Conservation (phyloP, 495 filamentous ascomycete species). For the Pyrenula massariospora region DNA sequence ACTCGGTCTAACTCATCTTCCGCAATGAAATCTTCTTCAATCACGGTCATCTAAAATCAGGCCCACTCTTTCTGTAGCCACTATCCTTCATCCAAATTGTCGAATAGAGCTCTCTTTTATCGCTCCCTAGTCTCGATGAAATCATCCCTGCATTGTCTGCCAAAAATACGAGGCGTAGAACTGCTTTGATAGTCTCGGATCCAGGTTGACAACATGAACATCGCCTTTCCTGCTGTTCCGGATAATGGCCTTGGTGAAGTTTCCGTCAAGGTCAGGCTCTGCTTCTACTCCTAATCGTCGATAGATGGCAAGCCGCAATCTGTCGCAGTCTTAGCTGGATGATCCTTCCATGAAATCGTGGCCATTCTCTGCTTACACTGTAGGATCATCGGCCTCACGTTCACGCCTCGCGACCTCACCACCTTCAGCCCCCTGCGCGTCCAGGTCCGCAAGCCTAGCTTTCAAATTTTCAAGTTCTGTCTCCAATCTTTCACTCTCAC, state of each 20-base stretch:
- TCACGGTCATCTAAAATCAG: no score
- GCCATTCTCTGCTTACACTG: slow-evolving; percentile 20
- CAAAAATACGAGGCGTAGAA: slow-evolving; percentile 97
- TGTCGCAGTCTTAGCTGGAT: slow-evolving; percentile 16
- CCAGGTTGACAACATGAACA: slow-evolving; percentile 89
- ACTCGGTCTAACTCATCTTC: no score
- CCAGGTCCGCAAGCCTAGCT: slow-evolving; percentile 65
- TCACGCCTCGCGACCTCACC: slow-evolving; percentile 40
- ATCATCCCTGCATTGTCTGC: slow-evolving; percentile 56
- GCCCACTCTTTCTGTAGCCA: no score
- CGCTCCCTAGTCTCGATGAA: no score
- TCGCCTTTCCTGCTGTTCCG: slow-evolving; percentile 80
- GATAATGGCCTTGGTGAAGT: slow-evolving; percentile 77
- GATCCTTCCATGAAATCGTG: neutral
- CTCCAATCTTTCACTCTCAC: slow-evolving; percentile 79
- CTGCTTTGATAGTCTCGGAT: slow-evolving; percentile 78
- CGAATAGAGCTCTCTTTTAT: no score
- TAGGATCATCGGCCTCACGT: slow-evolving; percentile 51
- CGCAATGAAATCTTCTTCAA: no score
- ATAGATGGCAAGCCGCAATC: slow-evolving; percentile 81
- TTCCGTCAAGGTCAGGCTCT: slow-evolving; percentile 68
- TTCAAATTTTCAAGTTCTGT: slow-evolving; percentile 68
- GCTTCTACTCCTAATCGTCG: slow-evolving; percentile 83
- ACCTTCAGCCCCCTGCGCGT: slow-evolving; percentile 64
- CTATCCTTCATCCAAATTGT: no score